Base-by-base conservation (phyloP, 495 filamentous ascomycete genomes). In the Neurospora tetrasperma region DNA sequence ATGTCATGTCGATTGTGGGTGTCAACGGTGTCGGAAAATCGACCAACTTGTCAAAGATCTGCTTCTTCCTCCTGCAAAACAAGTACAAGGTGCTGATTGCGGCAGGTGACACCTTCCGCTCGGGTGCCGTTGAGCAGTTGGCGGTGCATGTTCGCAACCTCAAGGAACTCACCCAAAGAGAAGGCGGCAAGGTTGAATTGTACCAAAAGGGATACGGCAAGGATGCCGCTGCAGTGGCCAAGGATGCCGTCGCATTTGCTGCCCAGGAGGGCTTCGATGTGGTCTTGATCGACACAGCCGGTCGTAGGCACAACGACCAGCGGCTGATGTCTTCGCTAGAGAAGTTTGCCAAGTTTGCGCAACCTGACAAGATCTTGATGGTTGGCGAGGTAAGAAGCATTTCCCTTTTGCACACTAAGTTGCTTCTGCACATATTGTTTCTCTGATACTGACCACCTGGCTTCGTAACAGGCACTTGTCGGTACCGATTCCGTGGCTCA, bases 21-120 rank as follows among this genome's bases (percentile, higher is more conserved):
- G 96, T 99, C 76, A 99, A 99, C 78, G 96, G 96, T 35, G 96
- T 99, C 69, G 96, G 96, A 78, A 99, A 99, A 82, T 97, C 93
- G 9, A 99, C 96, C 23, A 98, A 97, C 75, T 84, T 99, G 20
- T 93, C 92, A 79, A 99, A 99, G 82, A 96, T 99, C 73, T 95
- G 93, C 80, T 98, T 94, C 84, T 98, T 98, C 84, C 87, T 99
- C 12, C 86, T 99, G 31, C 96, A 99, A 80, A 98, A 99, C 84
- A 92, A 94, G 78, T 96, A 95, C 83, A 90, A 91, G 75, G 93
- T 99, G n/a, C 87, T 99, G 69, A 92, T 99, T 77, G 96, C 93
- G 2, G 96, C 96, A 16, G 97, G 92, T 76, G 96, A 99, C 81
- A 99, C 96, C 11, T 99, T 99, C 87, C 92, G 96, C 73, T 97